Evolutionary conservation across 352 stramenopile species (phyloP), one percentile per base, ranked within the genome.

Genomic region (Globisporangium recalcitrans): DNA sequence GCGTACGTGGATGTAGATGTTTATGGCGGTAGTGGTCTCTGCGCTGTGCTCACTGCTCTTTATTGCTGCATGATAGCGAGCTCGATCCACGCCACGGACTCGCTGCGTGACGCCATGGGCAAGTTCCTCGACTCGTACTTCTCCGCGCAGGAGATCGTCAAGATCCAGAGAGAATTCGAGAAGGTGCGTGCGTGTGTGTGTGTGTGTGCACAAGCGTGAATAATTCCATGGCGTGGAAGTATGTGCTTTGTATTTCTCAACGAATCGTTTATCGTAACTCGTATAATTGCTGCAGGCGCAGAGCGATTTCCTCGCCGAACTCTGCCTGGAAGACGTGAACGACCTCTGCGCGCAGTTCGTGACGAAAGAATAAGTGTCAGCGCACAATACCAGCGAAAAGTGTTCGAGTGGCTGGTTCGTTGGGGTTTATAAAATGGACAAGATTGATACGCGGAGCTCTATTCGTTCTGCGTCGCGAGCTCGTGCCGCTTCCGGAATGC

Each of bases 331-430:
- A 49, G 78, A 91, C 57, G 70, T 89, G 24, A 72, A 91, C 62
- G 82, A 91, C 57, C 68, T 91, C 21, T 89, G 82, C 51, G 80
- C 77, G 36, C 79, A 91, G 66, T 87, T 91, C 58, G 72, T 85
- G 0, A 0, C 16, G 21, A 52, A 52, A 32, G 32, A 51, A 34
- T 31, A 34, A 19, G 34, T n/a, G 24, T 9, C 22, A 52, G 26
- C 19, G 48, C 48, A n/a, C 24, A 34, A 14, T 54, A 31, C 22
- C 6, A 44, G 19, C 13, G 21, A 10, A 10, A 46, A n/a, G 11
- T 21, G 38, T 46, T 46, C 38, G 21, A 10, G 38, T 46, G 38
- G 38, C 21, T 46, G 34, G 11, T 11, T 19, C 6, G 38, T 8
- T 16, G 21, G 19, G 21, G 21, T 49, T 60, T 52, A 60, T 60